These are phyloP conservation scores for Zygosaccharomyces pseudobailii DNA, from an alignment of 1,139 yeast species.

Conservation along the genomic window DNA sequence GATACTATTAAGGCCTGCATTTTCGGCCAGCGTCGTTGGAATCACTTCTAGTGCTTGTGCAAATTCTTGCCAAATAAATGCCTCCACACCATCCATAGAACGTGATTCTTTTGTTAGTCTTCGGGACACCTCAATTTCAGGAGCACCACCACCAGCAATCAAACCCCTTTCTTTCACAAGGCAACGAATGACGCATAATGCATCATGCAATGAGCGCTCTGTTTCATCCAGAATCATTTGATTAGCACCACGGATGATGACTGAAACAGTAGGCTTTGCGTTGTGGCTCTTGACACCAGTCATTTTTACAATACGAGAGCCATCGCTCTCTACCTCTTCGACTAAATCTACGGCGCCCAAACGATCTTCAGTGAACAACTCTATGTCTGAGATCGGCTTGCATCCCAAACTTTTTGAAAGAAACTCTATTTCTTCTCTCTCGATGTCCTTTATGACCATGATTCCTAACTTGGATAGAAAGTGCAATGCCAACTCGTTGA, in stretches of 20 bases:
- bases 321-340: conserved; percentile 89
- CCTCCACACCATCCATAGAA: conserved; percentile 81
- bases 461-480: conserved; percentile 88
- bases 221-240: conserved; percentile 86
- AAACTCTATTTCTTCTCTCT: conserved; percentile 94
- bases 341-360: conserved; percentile 87
- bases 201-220: conserved; percentile 95
- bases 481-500: conserved; percentile 91
- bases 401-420: conserved; percentile 88
- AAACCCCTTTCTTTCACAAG: conserved; percentile 89
- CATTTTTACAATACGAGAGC: conserved; percentile 85
- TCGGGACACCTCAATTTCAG: conserved; percentile 94
- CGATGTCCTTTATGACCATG: conserved; percentile 91
- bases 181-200: conserved; percentile 93
- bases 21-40: conserved; percentile 96
- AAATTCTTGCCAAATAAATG: conserved; percentile 91
- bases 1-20: conserved; percentile 93
- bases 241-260: conserved; percentile 94
- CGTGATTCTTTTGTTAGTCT: conserved; percentile 73
- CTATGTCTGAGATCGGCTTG: conserved; percentile 94
- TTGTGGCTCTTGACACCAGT: conserved; percentile 65
- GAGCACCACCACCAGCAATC: conserved; percentile 99
- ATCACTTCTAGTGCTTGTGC: conserved; percentile 94
- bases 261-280: conserved; percentile 74
- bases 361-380: conserved; percentile 86